phyloP scores from a whole-genome alignment of 106 monocot species.

The Dendrobium catenatum region DNA sequence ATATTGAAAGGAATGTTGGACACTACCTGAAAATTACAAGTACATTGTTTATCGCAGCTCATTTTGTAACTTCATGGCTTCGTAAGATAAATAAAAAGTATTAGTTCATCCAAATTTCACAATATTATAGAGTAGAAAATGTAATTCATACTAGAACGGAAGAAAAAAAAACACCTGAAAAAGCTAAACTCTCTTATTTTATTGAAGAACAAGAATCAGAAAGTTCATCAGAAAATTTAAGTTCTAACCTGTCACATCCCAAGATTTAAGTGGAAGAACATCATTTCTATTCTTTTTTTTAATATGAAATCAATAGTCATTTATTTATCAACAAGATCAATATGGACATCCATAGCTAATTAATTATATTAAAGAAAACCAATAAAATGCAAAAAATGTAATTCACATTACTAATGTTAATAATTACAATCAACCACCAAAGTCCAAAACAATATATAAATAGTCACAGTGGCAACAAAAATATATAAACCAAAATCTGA shows the following conservation, averaged over 20 bases:
- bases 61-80: neutral
- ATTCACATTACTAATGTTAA: too few relatives aligned
- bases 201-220: neutral
- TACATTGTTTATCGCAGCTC: neutral
- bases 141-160: neutral
- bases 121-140: neutral
- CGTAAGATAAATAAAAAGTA: neutral
- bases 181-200: neutral
- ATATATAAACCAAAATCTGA: too few relatives aligned
- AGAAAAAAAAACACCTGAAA: neutral
- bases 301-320: too few relatives aligned
- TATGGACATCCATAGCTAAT: too few relatives aligned
- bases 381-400: too few relatives aligned
- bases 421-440: too few relatives aligned
- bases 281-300: too few relatives aligned
- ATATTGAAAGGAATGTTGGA: constrained; percentile 97
- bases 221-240: neutral
- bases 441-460: too few relatives aligned
- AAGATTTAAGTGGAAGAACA: too few relatives aligned
- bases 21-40: constrained; percentile 58
- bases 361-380: too few relatives aligned
- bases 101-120: constrained; percentile 2
- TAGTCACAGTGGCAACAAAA: too few relatives aligned
- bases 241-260: neutral
- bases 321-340: too few relatives aligned